Base-by-base conservation (phyloP, 805 yeast species). In the Maudiozyma saulgeensis region DNA sequence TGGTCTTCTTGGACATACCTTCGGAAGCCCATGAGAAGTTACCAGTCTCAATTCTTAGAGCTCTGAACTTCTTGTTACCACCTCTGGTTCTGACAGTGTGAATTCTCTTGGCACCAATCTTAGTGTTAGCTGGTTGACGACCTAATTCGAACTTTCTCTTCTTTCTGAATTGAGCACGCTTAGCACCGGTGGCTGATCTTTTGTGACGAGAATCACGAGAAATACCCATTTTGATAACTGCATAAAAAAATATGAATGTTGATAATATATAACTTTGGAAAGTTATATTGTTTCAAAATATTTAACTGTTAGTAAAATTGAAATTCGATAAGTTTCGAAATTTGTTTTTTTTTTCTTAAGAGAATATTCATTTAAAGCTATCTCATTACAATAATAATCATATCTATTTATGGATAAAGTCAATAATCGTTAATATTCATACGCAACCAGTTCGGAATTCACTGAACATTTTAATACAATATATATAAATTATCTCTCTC, bases 131-230 rank as follows among this genome's bases (percentile, higher is more conserved):
- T 69, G 96, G 83, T 82, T 93, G 99, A 80, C 99, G 93, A 69
- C 99, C 99, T 76, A 87, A 84, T 81, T 91, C 99, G 74, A 93
- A 91, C 95, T 91, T 93, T 84, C 99, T 83, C 96, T 91, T 91
- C 91, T 91, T 91, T 88, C 98, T 91, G 96, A 84, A 87, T 79
- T 89, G 96, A 77, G 98, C 98, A 79, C 97, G 89, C 80, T 89
- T 90, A 75, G 99, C 99, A 86, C 99, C 99, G 73, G 99, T 90
- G 77, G 95, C 96, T 70, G 97, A 79, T 79, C 99, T 95, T 87
- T 91, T 91, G 90, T 93, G 99, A 81, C 97, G 96, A 77, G 99
- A 91, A 83, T 93, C 98, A 83, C 99, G 91, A 78, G 98, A 89
- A 86, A 91, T 91, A 90, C 99, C 98, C 99, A 91, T 91, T 76